Base-by-base conservation (phyloP, 2,329 filamentous ascomycete genomes). In the Phoma sp. region DNA sequence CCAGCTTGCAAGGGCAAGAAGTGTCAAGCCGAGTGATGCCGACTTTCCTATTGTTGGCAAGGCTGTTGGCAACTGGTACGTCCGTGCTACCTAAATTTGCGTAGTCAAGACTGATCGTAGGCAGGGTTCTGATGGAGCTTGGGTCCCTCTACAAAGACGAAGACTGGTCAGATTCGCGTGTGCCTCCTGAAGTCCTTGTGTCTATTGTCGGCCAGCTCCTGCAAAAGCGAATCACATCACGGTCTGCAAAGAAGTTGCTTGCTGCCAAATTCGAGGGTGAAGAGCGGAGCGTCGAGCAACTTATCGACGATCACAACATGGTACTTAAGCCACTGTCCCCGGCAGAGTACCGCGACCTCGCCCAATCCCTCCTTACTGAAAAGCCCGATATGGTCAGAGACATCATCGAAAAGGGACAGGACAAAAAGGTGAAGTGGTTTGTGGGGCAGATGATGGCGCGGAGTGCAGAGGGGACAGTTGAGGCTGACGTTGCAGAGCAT, bases 391-490 rank as follows among this genome's bases (percentile, higher is more conserved):
- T 86, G 75, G 85, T 86, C 2, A 75, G 79, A 48, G 82, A 86
- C 47, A 86, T 89, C 44, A 76, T 80, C 37, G 76, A 79, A 41
- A 86, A 84, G 65, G 81, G 82, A 0, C 84, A 88, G 60, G 76
- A 78, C 27, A 84, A 85, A n/a, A 90, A 89, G 71, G 70, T 88
- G 6, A 86, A 85, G 64, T 89, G 83, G 78, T 83, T 89, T 62
- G 82, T 90, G 11, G 87, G 87, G 9, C 83, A 88, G 70, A 88
- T 89, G 83, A 86, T 89, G 74, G 78, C 83, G 39, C 74, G 77
- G 56, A 84, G 84, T 25, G 79, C 81, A 25, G 83, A 85, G 55
- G 86, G 86, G 0, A 83, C 83, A 1, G 81, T 89, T 6, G 85
- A 89, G 70, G 83, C 87, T 4, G 77, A 78, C 52, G 80, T 80